These are phyloP conservation scores for Euphorbia peplus DNA, from an alignment of 345 rosid species.

Conservation along the genomic window DNA sequence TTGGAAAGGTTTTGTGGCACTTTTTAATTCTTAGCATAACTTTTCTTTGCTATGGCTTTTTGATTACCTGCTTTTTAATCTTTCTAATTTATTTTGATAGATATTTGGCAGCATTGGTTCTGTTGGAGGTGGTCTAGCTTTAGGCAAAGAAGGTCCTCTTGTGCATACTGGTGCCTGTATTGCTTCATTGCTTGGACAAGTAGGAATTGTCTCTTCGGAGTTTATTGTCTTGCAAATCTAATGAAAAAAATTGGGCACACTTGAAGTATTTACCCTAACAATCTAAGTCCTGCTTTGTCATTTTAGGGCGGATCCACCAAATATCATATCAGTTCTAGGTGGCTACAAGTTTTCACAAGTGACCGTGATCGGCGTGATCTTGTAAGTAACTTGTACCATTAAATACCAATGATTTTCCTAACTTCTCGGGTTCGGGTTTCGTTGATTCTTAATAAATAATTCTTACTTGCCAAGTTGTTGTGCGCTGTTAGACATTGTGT, in stretches of 20 bases:
- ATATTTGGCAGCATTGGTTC: slow-evolving; percentile 98
- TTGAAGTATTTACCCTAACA: slow-evolving; percentile 3
- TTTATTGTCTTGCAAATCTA: neutral
- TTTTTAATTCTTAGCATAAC: slow-evolving; percentile 7
- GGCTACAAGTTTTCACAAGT: slow-evolving; percentile 89
- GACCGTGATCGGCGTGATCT: slow-evolving; percentile 96
- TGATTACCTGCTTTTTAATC: neutral
- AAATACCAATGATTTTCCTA: neutral
- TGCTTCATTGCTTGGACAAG: slow-evolving; percentile 98
- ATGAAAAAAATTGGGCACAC: neutral
- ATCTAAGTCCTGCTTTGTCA: slow-evolving; percentile 10
- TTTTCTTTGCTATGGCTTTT: slow-evolving; percentile 2
- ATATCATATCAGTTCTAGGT: slow-evolving; percentile 80
- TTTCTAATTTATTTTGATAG: slow-evolving; percentile 33
- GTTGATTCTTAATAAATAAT: neutral
- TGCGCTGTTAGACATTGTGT: neutral
- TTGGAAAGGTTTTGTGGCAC: slow-evolving; percentile 73
- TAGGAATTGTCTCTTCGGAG: slow-evolving; percentile 27
- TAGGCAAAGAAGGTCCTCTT: slow-evolving; percentile 97
- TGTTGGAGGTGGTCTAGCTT: slow-evolving; percentile 96
- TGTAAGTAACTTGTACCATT: slow-evolving; percentile 41
- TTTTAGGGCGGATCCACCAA: slow-evolving; percentile 93
- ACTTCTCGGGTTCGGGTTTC: neutral
- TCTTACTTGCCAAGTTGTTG: slow-evolving; percentile 3
- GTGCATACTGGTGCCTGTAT: slow-evolving; percentile 98